phyloP scores from a whole-genome alignment of 805 yeast genomes.

The Barnettozyma californica region DNA sequence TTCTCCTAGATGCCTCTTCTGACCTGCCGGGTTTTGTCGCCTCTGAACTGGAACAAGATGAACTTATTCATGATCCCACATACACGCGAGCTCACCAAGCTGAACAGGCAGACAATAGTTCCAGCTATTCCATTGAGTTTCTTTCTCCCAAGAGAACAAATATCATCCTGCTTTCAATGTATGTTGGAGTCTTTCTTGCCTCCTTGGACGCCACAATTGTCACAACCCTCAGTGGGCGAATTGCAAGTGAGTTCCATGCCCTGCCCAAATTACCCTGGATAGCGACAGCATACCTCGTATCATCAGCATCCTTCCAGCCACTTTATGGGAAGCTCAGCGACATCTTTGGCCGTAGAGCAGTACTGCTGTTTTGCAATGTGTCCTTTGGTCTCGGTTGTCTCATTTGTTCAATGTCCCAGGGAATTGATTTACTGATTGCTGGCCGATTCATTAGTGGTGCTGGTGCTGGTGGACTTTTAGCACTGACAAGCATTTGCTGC shows the following conservation, averaged over 20 bases:
- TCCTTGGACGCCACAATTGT: conserved; percentile 67
- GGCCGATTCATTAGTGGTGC: conserved; percentile 68
- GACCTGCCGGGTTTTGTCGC: conserved; percentile 32
- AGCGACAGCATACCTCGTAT: conserved; percentile 62
- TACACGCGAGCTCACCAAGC: conserved; percentile 8
- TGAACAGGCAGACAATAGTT: not conserved
- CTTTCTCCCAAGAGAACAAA: conserved; percentile 17
- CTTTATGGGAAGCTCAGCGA: conserved; percentile 66
- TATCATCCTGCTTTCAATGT: conserved; percentile 38
- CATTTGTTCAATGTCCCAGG: conserved; percentile 47
- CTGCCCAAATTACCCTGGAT: conserved; percentile 65
- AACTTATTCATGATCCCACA: conserved; percentile 19
- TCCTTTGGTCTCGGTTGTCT: conserved; percentile 55
- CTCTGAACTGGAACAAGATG: conserved; percentile 28
- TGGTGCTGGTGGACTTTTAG: conserved; percentile 86
- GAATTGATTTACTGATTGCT: conserved; percentile 42
- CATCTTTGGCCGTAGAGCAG: conserved; percentile 60
- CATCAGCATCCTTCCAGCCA: conserved; percentile 72
- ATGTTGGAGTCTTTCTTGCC: conserved; percentile 48
- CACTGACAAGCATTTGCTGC: conserved; percentile 67
- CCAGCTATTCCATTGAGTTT: not conserved
- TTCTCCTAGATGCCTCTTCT: conserved; percentile 27
- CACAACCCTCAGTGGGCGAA: conserved; percentile 56
- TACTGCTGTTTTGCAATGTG: conserved; percentile 44
- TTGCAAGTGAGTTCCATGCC: conserved; percentile 65